Base-by-base conservation (phyloP, 352 stramenopile species). In the Stramenopiles sp. region DNA sequence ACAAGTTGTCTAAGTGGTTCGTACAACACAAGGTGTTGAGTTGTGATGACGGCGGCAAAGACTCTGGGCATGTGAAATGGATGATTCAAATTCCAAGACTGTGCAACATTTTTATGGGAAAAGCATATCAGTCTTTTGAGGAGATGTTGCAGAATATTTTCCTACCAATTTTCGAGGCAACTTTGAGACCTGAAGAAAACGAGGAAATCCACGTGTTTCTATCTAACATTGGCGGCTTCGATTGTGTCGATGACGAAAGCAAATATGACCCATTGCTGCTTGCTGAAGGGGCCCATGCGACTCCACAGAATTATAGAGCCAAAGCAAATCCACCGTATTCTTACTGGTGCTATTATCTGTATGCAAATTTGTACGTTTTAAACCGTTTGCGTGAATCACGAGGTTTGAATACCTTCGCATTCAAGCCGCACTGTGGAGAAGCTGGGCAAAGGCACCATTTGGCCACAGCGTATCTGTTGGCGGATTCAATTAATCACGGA, bases 101-200 rank as follows among this genome's bases (percentile, higher is more conserved):
- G 30, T 99, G 97, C 88, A 91, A 95, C 76, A 89, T 99, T 67
- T 99, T 98, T 88, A 96, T 55, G 39, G 39, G 39, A 96, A 84
- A 92, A 92, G 82, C 89, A 88, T 67, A 88, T 84, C 29, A 81
- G 0, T 55, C 39, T 14, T 99, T 98, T 84, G 88, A 97, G 83
- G 90, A 98, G 81, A 98, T 99, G 94, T 86, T 99, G 25, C 89
- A 97, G 85, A 96, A 98, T 87, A 97, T 99, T 32, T 99, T 99
- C 85, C 82, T 90, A 82, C 96, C 96, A 71, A 88, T 99, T 31
- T 99, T 99, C 83, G 94, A 98, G 81, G 95, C 98, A 30, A 98
- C 95, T 0, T 88, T 98, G 1, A 90, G 98, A 83, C 96, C 96
- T 32, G 89, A 93, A 4, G 94, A 87, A 8, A 95, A 97, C 83